Base-by-base conservation (phyloP, 305 asterid species). In the Rubia occidens region DNA sequence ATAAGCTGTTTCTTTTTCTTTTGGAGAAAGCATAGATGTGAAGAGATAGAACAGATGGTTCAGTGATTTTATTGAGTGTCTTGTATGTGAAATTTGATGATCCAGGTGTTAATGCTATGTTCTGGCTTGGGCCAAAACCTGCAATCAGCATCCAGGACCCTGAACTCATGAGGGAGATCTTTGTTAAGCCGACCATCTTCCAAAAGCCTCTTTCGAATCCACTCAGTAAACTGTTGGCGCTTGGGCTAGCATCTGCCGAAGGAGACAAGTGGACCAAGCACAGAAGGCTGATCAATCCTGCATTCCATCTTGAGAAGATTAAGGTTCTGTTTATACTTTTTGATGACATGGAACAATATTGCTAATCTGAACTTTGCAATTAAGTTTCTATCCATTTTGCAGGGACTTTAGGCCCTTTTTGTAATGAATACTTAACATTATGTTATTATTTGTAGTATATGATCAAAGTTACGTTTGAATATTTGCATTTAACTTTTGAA, bases 241-340 rank as follows among this genome's bases (percentile, higher is more conserved):
- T 66, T 69, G 82, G 80, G 1, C 54, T 76, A 0, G 43, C 64
- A 8, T 37, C 20, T 29, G 47, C 53, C 17, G 80, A 79, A 2
- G 73, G 73, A 0, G 76, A 72, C 0, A 76, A 69, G 62, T 79
- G 80, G 82, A 66, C 64, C 5, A 79, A 72, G 40, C 70, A 76
- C 64, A 65, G 76, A 47, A 79, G 59, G 59, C 61, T 79, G 29
- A 60, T 75, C 35, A 66, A 66, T 49, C 77, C 82, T 24, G 80
- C 78, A 15, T 79, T 79, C 64, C 77, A 79, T 35, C 6, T 75
- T 6, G 73, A 79, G 75, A 79, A 75, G 71, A 54, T 79, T 51
- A 79, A 79, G 82, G 80, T 78, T 0, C 5, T 24, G 1, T 24
- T n/a, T 29, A 6, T 7, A 11, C 18, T 54, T 54, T 1, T 5